Evolutionary conservation across 2,329 filamentous ascomycete species (phyloP), one percentile per base, ranked within the genome.

Genomic region (Calycina marina): DNA sequence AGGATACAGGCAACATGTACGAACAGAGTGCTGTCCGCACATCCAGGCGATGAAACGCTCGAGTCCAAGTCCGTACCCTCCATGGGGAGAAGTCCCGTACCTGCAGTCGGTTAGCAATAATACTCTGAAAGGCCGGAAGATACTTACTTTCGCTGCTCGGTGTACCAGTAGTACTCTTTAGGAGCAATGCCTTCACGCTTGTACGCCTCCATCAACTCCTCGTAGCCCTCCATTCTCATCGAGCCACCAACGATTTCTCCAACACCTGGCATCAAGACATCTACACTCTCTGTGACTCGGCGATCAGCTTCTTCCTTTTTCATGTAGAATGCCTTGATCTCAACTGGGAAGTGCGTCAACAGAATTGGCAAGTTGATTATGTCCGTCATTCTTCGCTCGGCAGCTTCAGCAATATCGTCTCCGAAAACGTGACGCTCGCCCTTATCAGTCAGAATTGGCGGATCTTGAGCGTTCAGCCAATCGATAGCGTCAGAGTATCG

Each of bases 301-400:
- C 59, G 62, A 53, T 98, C 90, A 17, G 69, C 59, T 26, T 67
- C 64, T 48, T 88, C 90, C 60, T 79, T 86, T 60, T 86, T 78
- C 90, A 98, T 98, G 69, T 98, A 98, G 58, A 98, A 98, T 1
- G 90, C 81, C 68, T 98, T 98, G 68, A 98, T 93, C 62, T 88
- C 84, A 38, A 77, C 77, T 13, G 90, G 90, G 72, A 98, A 98
- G 61, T 96, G 88, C 2, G 88, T 96, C 25, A 96, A 69, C 65
- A 96, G 83, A 57, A 98, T 93, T 40, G 90, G 90, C 34, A 73
- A 65, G 73, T 92, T 90, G 66, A 98, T 93, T 47, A 78, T 80
- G 56, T 98, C 90, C 1, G 88, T 96, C 90, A 98, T 98, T 54
- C 68, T 73, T 48, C 90, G 80, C 69, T 98, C 90, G 9, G 90